These are phyloP conservation scores for Candida ulmi DNA, from an alignment of 805 yeast genomes.

Conservation along the genomic window DNA sequence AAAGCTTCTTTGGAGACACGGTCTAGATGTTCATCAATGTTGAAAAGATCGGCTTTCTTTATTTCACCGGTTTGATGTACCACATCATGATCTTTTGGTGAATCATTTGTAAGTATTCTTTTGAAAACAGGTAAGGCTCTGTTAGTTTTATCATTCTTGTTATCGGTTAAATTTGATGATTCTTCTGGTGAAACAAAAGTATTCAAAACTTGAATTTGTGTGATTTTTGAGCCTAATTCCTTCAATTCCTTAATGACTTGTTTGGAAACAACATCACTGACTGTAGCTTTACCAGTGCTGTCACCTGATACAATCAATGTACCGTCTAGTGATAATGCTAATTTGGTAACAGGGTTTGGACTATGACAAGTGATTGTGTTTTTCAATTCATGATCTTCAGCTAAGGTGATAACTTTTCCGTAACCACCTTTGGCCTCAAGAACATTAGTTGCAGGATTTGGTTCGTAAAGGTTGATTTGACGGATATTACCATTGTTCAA, in stretches of 20 bases:
- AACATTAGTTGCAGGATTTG: conserved; percentile 21
- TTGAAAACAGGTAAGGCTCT: conserved; percentile 57
- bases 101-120: conserved; percentile 45
- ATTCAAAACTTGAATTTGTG: conserved; percentile 14
- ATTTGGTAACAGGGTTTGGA: conserved; percentile 38
- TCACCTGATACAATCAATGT: conserved; percentile 71
- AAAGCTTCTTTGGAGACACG: conserved; percentile 46
- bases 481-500: conserved; percentile 56
- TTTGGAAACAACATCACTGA: conserved; percentile 64
- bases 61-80: conserved; percentile 25
- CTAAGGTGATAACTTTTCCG: conserved; percentile 27
- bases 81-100: conserved; percentile 39
- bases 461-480: conserved; percentile 44
- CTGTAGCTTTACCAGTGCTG: conserved; percentile 55
- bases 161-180: conserved; percentile 1
- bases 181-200: conserved; percentile 3
- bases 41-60: conserved; percentile 22
- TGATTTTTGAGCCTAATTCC: conserved; percentile 15
- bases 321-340: conserved; percentile 70
- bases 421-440: conserved; percentile 25
- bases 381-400: conserved; percentile 40
- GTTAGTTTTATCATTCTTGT: conserved; percentile 15
- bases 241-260: conserved; percentile 59
- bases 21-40: conserved; percentile 45
- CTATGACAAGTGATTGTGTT: conserved; percentile 51